Base-by-base conservation (phyloP, 202 grass and related monocot genomes). In the Setaria italica region DNA sequence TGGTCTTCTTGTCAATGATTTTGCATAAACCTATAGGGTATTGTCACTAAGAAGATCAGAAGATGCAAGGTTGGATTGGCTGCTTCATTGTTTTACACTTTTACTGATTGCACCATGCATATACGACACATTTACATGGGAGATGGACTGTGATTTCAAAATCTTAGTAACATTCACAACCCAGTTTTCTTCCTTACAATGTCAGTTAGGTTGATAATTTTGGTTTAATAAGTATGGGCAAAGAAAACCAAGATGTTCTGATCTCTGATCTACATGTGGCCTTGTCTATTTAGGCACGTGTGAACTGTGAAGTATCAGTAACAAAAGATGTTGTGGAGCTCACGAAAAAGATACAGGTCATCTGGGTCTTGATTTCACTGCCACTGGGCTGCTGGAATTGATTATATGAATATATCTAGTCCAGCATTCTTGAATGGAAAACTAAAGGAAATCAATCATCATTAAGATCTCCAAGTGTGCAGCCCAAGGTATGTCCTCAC, bases 121-220 rank as follows among this genome's bases (percentile, higher is more conserved):
- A 64, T 14, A 11, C 74, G 65, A 72, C 46, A 12, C 14, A 64
- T 39, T 80, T 80, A 66, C 35, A 53, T 66, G 58, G 68, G 85
- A 74, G 32, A 7, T 6, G 11, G n/a, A 48, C 5, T 70, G 79
- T 45, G 19, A 54, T 72, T 53, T 86, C 5, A 63, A 72, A 58
- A 50, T 56, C 8, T 56, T 53, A 72, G 30, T 62, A 72, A 62
- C 66, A 62, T 62, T 37, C 30, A 80, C n/a, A 80, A 34, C 41
- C n/a, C 57, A 30, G 14, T 79, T 85, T 9, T 39, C 33, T 63
- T 29, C 76, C 67, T 34, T 85, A 46, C 32, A 62, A 12, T 70
- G 45, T 2, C 48, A 62, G 25, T 66, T 66, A 72, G 19, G 45
- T 69, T 50, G 30, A 20, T 9, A 51, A 25, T 60, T 78, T 20